These are phyloP conservation scores for Penicillium concentricum DNA, from an alignment of 2,329 filamentous ascomycete species.

Conservation along the genomic window DNA sequence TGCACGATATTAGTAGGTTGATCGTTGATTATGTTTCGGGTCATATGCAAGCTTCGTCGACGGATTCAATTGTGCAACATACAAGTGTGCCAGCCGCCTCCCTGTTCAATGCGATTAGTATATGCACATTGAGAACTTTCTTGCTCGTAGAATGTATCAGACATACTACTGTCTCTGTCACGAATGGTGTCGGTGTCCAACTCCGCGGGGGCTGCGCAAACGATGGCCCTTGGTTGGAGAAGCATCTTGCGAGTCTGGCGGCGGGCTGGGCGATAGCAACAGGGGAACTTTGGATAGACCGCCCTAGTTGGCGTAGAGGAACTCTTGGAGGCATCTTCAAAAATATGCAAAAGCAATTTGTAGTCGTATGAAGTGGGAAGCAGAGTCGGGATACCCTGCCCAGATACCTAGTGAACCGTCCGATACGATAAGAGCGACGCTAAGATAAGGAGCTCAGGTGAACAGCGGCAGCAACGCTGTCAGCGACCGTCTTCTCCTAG, in stretches of 20 bases:
- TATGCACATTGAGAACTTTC: not conserved
- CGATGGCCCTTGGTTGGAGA: slow-evolving; percentile 29
- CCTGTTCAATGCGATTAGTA: slow-evolving; percentile 48
- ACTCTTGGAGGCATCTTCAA: slow-evolving; percentile 25
- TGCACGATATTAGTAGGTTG: slow-evolving; percentile 18
- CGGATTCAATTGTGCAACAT: slow-evolving; percentile 37
- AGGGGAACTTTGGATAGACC: slow-evolving; percentile 11
- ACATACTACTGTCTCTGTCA: slow-evolving; percentile 58
- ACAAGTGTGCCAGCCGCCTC: slow-evolving; percentile 77
- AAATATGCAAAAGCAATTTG: not conserved
- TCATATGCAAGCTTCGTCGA: slow-evolving; percentile 20
- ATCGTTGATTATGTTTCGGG: not conserved
- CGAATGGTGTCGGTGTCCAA: slow-evolving; percentile 54
- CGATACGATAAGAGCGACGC: slow-evolving; percentile 17
- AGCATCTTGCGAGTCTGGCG: slow-evolving; percentile 23
- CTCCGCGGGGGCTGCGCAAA: slow-evolving; percentile 37
- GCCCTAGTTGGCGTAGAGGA: slow-evolving; percentile 26
- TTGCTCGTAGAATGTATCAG: slow-evolving; percentile 9
- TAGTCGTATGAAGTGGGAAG: slow-evolving; percentile 1
- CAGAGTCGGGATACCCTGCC: slow-evolving; percentile 2
- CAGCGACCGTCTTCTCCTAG: not conserved
- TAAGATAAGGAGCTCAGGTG: slow-evolving; percentile 16
- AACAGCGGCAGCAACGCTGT: not conserved
- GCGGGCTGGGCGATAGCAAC: slow-evolving; percentile 7
- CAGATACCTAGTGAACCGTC: slow-evolving; percentile 3